Evolutionary conservation across 1,284 basidiomycete genomes (phyloP).

Genomic region (Lentinus polychrous): DNA sequence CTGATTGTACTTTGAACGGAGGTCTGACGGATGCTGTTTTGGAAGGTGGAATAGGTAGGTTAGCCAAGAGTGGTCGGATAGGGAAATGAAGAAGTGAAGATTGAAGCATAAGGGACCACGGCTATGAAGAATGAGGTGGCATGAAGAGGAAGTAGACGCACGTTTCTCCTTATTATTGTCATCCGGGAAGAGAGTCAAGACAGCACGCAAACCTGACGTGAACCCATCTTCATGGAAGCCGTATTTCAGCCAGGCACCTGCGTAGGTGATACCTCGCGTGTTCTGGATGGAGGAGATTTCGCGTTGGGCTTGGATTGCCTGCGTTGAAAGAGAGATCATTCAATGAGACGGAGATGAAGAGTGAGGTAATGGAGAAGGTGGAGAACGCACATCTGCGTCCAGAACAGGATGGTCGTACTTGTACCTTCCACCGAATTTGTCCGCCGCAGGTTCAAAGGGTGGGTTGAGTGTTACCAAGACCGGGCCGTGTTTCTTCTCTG

Average conservation of each 20-base stretch:
- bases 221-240: conserved; percentile 84
- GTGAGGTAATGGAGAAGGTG: conserved; percentile 12
- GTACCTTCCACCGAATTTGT: conserved; percentile 46
- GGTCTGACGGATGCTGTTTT: conserved; percentile 4
- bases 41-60: conserved; percentile 3
- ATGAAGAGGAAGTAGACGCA: not conserved
- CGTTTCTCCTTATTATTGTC: not conserved
- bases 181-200: conserved; percentile 9
- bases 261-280: conserved; percentile 58
- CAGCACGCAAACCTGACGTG: conserved; percentile 50
- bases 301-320: conserved; percentile 54
- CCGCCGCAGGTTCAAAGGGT: conserved; percentile 51
- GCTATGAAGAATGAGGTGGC: too few relatives aligned
- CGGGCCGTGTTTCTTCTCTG: conserved; percentile 51
- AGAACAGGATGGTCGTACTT: conserved; percentile 68
- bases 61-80: conserved; percentile 16
- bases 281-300: conserved; percentile 58
- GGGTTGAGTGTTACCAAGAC: conserved; percentile 79
- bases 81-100: conserved; percentile 25
- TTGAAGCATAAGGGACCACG: too few relatives aligned
- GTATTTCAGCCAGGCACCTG: conserved; percentile 77
- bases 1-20: conserved; percentile 12
- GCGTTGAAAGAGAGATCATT: conserved; percentile 1
- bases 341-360: conserved; percentile 8
- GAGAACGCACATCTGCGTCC: conserved; percentile 33